Evolutionary conservation across 768 basidiomycete genomes (phyloP).

Genomic region (Coprinopsis sp.): DNA sequence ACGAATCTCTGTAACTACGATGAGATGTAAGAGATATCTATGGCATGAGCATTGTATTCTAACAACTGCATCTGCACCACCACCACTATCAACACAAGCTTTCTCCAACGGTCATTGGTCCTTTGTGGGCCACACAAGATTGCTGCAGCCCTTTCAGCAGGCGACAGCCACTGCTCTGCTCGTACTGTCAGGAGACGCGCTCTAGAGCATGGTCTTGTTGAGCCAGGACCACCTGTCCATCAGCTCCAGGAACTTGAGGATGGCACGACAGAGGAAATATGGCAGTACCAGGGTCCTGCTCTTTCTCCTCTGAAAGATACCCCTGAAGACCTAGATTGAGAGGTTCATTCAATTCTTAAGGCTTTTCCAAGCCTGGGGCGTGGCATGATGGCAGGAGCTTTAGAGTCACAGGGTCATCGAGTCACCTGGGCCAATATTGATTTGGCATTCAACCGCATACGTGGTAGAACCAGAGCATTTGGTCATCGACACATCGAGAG

Average conservation of each 20-base stretch:
- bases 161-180: background rate
- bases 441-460: conserved; percentile 15
- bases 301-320: background rate
- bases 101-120: background rate
- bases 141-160: no score
- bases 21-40: no score
- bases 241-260: background rate
- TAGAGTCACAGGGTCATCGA: conserved; percentile 16
- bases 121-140: background rate
- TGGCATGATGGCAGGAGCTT: conserved; percentile 21
- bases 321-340: background rate
- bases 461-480: conserved; percentile 20
- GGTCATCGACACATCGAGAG: conserved; percentile 20
- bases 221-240: background rate
- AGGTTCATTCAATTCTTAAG: background rate
- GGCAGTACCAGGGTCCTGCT: background rate
- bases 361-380: conserved; percentile 23
- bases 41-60: no score
- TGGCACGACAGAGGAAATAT: background rate
- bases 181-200: background rate
- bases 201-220: background rate
- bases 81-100: background rate
- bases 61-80: no score
- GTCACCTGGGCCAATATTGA: conserved; percentile 16
- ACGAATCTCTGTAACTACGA: no score